Evolutionary conservation across 2,329 filamentous ascomycete species (phyloP).

Genomic region (Exophiala aquamarina): DNA sequence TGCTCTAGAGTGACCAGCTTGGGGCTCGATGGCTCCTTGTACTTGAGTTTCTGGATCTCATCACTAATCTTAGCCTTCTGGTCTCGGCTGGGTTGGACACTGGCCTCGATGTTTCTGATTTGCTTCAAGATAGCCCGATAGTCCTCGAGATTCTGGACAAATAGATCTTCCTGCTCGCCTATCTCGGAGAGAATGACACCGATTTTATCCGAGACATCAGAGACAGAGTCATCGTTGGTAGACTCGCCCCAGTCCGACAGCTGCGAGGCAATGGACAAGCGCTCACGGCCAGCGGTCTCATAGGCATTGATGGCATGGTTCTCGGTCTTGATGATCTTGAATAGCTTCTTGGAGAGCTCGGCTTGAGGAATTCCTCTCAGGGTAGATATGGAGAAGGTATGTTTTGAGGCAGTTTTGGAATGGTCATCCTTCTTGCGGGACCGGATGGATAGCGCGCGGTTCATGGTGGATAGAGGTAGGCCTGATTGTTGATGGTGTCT

Average conservation of each 20-base stretch:
- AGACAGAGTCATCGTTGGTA: slow-evolving; percentile 81
- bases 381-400: slow-evolving; percentile 81
- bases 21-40: slow-evolving; percentile 84
- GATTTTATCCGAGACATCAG: slow-evolving; percentile 91
- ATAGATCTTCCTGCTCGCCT: slow-evolving; percentile 88
- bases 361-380: slow-evolving; percentile 83
- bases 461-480: slow-evolving; percentile 33
- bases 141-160: slow-evolving; percentile 84
- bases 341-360: slow-evolving; percentile 84
- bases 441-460: slow-evolving; percentile 43
- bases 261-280: slow-evolving; percentile 80
- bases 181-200: slow-evolving; percentile 90
- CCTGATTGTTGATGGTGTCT: no score
- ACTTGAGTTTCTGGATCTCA: slow-evolving; percentile 87
- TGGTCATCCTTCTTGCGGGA: slow-evolving; percentile 33
- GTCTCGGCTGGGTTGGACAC: slow-evolving; percentile 88
- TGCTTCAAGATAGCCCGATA: slow-evolving; percentile 80
- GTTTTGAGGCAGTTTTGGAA: slow-evolving; percentile 48
- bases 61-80: slow-evolving; percentile 84
- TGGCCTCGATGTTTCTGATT: slow-evolving; percentile 92
- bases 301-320: slow-evolving; percentile 85
- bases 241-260: slow-evolving; percentile 96
- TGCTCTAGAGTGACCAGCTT: slow-evolving; percentile 86
- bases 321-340: slow-evolving; percentile 90
- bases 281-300: slow-evolving; percentile 81